Evolutionary conservation across 2,329 filamentous ascomycete genomes (phyloP), one percentile per base, ranked within the genome.

Genomic region (Xylariaceae sp.): DNA sequence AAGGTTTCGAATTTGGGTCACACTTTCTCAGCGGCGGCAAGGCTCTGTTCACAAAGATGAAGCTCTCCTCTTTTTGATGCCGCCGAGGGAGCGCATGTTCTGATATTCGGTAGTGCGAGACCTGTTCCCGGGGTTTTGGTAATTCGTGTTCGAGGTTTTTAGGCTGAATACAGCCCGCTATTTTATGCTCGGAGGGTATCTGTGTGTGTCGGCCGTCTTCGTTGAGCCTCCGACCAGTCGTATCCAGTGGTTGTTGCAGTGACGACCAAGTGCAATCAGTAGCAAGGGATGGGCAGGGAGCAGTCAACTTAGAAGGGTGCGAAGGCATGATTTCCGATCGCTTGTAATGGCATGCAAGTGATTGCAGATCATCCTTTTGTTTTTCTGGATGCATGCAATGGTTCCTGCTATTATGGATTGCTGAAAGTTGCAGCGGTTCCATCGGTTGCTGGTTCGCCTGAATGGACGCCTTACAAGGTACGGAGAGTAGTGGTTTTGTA

Each of bases 161-260:
- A 33, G 25, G 29, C 39, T 45, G 23, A 17, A 40, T 47, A 17
- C 35, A 14, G 22, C 47, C 38, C 11, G 42, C 42, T 20, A 20
- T 37, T 5, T 6, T 29, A 42, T 46, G 27, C 4, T 33, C 37
- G 14, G 22, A 22, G 21, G 40, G 34, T 19, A 48, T 49, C 4
- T 48, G 44, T 8, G 34, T 37, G 38, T 55, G 42, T 11, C 45
- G 35, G 21, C 57, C 50, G 37, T 55, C 53, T 17, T 49, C 47
- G 5, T 65, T 54, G 32, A 64, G 50, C 21, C 56, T 53, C n/a
- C 52, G 50, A 21, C 55, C 57, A 17, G 57, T 60, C 10, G 52
- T 57, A 34, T 66, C 56, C 21, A 67, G 48, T 20, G 63, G 64
- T n/a, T n/a, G n/a, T 35, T 55, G 46, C 35, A 65, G 61, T 23